phyloP scores from a whole-genome alignment of 1,139 yeast genomes.

The Groenewaldozyma auringiensis region DNA sequence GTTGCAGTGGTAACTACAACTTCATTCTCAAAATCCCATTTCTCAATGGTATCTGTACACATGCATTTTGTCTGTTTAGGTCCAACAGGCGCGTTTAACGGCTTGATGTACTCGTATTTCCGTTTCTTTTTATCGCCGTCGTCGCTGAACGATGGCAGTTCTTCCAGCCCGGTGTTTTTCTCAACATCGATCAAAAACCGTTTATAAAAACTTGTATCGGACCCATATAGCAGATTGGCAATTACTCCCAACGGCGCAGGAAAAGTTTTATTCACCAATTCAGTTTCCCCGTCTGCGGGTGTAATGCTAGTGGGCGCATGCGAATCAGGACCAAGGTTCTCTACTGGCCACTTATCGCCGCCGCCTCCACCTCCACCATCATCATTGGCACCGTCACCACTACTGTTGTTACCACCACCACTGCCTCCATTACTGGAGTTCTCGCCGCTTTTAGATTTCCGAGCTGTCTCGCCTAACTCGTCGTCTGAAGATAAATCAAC shows the following conservation, averaged over 20 bases:
- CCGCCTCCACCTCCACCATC: constrained; percentile 11
- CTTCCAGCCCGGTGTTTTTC: constrained; percentile 62
- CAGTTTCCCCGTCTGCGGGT: constrained; percentile 49
- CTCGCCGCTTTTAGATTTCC: not conserved
- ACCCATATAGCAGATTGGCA: constrained; percentile 63
- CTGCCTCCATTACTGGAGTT: not conserved
- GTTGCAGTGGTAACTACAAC: constrained; percentile 58
- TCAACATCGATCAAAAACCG: constrained; percentile 52
- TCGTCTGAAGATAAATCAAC: constrained; percentile 15
- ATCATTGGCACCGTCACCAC: constrained; percentile 5
- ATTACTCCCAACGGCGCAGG: constrained; percentile 80
- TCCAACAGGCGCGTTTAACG: constrained; percentile 76
- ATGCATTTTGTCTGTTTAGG: constrained; percentile 89
- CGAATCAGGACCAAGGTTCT: constrained; percentile 44
- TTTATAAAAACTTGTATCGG: constrained; percentile 52
- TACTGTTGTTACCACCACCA: constrained; percentile 2
- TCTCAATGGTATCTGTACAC: constrained; percentile 63
- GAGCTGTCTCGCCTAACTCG: constrained; percentile 18
- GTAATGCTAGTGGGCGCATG: constrained; percentile 49
- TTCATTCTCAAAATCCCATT: constrained; percentile 52
- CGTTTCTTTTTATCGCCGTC: constrained; percentile 37
- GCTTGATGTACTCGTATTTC: constrained; percentile 66
- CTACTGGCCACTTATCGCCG: constrained; percentile 27
- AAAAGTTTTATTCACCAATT: constrained; percentile 52
- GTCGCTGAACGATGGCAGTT: constrained; percentile 43